Conservation (phyloP, 2,329 filamentous ascomycete species). For the Colletotrichum scovillei region DNA sequence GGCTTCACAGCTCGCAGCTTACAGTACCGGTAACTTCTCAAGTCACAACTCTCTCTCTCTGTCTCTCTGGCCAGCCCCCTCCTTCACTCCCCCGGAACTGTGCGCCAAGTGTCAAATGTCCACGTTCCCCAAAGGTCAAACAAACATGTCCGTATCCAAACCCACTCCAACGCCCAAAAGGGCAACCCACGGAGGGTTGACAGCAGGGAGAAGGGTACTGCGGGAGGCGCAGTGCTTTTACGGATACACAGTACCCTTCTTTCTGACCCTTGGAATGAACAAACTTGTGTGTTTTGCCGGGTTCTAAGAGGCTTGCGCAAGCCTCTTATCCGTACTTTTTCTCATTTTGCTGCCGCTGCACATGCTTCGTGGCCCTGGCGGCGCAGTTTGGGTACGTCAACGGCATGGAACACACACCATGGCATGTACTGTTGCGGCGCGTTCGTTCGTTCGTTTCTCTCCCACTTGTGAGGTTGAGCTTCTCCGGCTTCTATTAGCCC, state of each 20-base stretch:
- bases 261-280: neutral
- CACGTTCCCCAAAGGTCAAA: constrained; percentile 16
- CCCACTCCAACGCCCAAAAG: constrained; percentile 1
- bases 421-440: neutral
- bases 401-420: neutral
- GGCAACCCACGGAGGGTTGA: neutral
- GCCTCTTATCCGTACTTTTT: constrained; percentile 2
- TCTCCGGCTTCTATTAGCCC: neutral
- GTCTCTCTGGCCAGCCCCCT: too few relatives aligned
- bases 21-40: neutral
- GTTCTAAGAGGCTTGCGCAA: constrained; percentile 17
- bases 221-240: neutral
- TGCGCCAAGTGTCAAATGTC: neutral
- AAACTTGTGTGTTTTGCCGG: neutral
- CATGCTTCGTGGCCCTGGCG: neutral
- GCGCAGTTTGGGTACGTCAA: neutral
- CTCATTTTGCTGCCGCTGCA: neutral
- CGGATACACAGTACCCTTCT: neutral
- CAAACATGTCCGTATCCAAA: neutral
- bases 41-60: neutral
- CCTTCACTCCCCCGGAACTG: neutral
- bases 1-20: neutral
- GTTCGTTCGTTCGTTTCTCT: neutral
- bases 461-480: too few relatives aligned
- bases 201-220: neutral